Evolutionary conservation across 176 grass and related monocot genomes (phyloP).

Genomic region (Carex pumila): DNA sequence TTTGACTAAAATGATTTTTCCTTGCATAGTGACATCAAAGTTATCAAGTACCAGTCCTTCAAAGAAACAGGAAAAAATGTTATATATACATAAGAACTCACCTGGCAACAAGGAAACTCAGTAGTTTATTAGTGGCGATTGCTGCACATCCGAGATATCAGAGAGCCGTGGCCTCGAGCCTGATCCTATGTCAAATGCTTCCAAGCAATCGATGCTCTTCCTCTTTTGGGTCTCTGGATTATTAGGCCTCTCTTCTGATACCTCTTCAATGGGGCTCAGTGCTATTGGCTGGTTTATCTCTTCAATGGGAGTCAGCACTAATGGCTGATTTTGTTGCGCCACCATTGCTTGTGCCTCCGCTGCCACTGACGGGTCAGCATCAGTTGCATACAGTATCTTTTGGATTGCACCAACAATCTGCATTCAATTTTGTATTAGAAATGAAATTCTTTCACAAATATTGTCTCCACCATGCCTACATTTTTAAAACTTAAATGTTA

Average conservation of each 20-base stretch:
- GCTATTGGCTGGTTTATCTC: slow-evolving; percentile 26
- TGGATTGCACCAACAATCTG: slow-evolving; percentile 60
- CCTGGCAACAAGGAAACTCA: slow-evolving; percentile 6
- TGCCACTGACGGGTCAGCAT: slow-evolving; percentile 30
- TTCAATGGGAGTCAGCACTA: slow-evolving; percentile 52
- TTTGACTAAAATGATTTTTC: too few relatives aligned
- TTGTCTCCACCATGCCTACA: too few relatives aligned
- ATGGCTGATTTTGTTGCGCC: slow-evolving; percentile 30
- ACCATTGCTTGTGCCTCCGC: slow-evolving; percentile 60
- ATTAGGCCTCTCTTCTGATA: slow-evolving; percentile 48
- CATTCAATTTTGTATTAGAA: slow-evolving; percentile 3
- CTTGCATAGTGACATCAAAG: too few relatives aligned
- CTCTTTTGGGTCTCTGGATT: slow-evolving; percentile 48
- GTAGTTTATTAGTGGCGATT: slow-evolving; percentile 66
- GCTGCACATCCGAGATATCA: slow-evolving; percentile 70
- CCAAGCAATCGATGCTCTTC: slow-evolving; percentile 64
- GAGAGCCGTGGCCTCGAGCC: slow-evolving; percentile 67
- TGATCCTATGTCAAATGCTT: slow-evolving; percentile 42
- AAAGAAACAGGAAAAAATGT: neutral
- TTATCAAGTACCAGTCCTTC: too few relatives aligned
- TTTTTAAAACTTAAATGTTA: too few relatives aligned
- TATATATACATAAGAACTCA: neutral
- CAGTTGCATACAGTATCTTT: slow-evolving; percentile 66
- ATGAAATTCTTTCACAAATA: neutral
- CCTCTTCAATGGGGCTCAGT: slow-evolving; percentile 66